Evolutionary conservation across 208 protist genomes (phyloP), one percentile per base, ranked within the genome.

Genomic region (Trypanosoma mega): DNA sequence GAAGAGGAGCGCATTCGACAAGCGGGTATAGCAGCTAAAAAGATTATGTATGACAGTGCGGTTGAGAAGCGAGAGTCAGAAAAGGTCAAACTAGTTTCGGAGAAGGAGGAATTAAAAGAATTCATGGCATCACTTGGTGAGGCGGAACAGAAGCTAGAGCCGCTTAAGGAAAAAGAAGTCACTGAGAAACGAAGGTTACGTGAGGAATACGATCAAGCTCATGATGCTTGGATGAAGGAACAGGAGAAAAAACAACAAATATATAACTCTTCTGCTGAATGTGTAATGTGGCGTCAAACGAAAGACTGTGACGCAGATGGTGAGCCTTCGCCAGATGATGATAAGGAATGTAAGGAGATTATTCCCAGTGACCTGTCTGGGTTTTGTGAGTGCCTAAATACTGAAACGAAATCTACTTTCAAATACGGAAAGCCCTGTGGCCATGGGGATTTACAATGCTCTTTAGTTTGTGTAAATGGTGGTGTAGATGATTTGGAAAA

Each of bases 361-460:
- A 87, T 93, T 37, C 1, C 20, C 3, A 1, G 21, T 16, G 31
- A n/a, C 33, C 27, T 26, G 12, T 77, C 74, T 2, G 86, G 86
- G 2, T 86, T 66, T 63, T 93, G 86, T 61, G 77, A 82, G 39
- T 93, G 82, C 63, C 24, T 46, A 1, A 29, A 36, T 27, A 30
- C 21, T 0, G 56, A 41, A 46, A 36, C 62, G 21, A 50, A 69
- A 23, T 3, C 43, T 14, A 62, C 30, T 26, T 16, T 56, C 6
- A 3, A n/a, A 24, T 56, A 56, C 34, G 45, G 60, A 48, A 69
- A 56, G 33, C 11, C 37, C 18, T 88, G 80, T 49, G 67, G 60
- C 30, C 80, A 90, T 36, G 51, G 34, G 20, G 23, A 57, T 18
- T 39, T 93, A 1, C 53, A 56, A 0, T 93, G 86, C 54, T 39